A percentile compares a stretch with the other conserved stretches of the same genome.
Evolutionary conservation across 257 asterid species (phyloP).

Genomic region (Primulina huaijiensis): DNA sequence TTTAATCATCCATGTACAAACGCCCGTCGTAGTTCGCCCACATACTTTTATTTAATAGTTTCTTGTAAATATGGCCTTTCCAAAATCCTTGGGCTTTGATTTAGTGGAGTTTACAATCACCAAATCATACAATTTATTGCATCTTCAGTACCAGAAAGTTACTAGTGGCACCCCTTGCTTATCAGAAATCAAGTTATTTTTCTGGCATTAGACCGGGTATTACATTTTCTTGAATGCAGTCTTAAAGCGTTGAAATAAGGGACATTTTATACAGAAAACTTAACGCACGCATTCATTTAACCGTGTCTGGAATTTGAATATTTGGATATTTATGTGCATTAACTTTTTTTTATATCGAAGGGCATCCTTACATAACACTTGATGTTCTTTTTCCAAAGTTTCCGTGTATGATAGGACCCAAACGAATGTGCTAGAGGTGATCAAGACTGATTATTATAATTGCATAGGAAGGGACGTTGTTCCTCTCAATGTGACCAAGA

Average conservation of each 20-base stretch:
- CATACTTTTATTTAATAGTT: too few species aligned
- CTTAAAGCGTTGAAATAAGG: neutral
- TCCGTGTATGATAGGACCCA: constrained; percentile 61
- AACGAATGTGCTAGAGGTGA: constrained; percentile 73
- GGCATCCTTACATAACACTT: too few species aligned
- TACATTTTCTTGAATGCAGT: neutral
- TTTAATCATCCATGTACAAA: too few species aligned
- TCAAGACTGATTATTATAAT: constrained; percentile 55
- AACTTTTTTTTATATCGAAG: too few species aligned
- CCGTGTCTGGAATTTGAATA: neutral
- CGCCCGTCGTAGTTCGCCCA: too few species aligned
- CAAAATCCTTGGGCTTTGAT: too few species aligned
- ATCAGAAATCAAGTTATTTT: neutral
- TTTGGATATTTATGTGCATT: too few species aligned
- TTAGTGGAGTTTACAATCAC: neutral
- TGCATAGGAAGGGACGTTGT: constrained; percentile 94
- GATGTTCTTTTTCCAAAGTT: too few species aligned
- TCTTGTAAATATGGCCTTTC: too few species aligned
- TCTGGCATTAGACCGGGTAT: neutral
- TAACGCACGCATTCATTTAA: neutral
- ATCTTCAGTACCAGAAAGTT: too few species aligned
- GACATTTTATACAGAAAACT: too few species aligned
- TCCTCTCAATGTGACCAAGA: constrained; percentile 67
- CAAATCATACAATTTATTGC: too few species aligned
- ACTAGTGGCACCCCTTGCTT: neutral